Conservation (phyloP, 305 asterid genomes). For the Fraxinus sp. region DNA sequence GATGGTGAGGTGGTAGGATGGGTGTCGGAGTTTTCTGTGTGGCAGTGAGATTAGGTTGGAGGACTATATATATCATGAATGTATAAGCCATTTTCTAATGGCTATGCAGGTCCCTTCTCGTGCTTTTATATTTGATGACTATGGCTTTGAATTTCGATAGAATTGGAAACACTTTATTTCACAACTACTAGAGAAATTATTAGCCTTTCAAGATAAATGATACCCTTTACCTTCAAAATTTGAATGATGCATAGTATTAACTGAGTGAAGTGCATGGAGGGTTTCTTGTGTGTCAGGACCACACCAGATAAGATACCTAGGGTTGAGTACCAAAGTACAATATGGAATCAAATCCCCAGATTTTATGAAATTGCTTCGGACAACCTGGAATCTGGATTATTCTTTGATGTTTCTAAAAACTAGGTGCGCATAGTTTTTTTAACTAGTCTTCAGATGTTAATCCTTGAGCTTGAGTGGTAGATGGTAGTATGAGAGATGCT, state of each 20-base stretch:
- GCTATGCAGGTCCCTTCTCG: neutral
- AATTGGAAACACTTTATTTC: neutral
- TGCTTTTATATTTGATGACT: neutral
- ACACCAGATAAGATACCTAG: neutral
- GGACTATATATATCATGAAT: neutral
- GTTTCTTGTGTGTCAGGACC: neutral
- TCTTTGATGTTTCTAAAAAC: neutral
- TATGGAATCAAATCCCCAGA: neutral
- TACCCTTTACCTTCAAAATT: neutral
- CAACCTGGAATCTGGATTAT: neutral
- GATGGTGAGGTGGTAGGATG: neutral
- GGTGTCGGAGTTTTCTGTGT: neutral
- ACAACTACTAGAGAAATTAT: neutral
- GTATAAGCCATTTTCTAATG: neutral
- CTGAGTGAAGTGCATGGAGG: neutral
- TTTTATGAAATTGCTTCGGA: neutral
- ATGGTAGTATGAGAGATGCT: neutral
- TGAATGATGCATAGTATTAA: neutral
- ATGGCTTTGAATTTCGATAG: neutral
- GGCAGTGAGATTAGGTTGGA: neutral
- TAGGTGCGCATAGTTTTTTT: neutral
- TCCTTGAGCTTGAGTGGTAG: neutral
- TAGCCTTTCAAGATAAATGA: neutral
- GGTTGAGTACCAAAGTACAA: neutral
- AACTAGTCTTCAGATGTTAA: neutral